phyloP scores from a whole-genome alignment of 2,329 filamentous ascomycete species.

The Fusarium bulbicola region DNA sequence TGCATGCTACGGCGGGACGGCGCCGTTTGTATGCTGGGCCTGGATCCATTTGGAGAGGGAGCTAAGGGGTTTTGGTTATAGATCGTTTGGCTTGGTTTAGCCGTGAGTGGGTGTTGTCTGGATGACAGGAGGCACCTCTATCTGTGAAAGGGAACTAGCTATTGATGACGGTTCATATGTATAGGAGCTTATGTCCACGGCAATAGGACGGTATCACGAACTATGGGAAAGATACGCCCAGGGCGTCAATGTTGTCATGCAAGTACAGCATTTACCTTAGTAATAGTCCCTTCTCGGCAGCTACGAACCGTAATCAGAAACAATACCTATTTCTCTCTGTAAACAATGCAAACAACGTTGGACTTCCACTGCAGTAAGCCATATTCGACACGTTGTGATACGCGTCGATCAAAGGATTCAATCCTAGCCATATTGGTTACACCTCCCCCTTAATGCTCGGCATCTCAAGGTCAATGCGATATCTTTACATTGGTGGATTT shows the following conservation, averaged over 20 bases:
- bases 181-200: not conserved
- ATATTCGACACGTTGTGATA: not conserved
- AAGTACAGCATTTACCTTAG: not conserved
- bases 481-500: not conserved
- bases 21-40: constrained; percentile 4
- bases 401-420: not conserved
- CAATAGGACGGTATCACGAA: not conserved
- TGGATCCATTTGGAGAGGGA: not conserved
- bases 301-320: not conserved
- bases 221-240: not conserved
- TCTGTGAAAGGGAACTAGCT: not conserved
- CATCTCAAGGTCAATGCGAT: not conserved
- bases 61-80: not conserved
- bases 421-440: not conserved
- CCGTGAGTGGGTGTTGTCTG: not conserved
- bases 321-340: not conserved
- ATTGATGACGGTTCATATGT: not conserved
- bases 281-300: not conserved
- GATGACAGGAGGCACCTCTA: not conserved
- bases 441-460: not conserved
- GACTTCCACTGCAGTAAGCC: not conserved
- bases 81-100: not conserved
- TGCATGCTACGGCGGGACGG: constrained; percentile 1
- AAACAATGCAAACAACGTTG: not conserved
- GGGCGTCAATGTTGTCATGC: not conserved